Percentiles rank a stretch among this genome's conserved stretches.
phyloP scores from a whole-genome alignment of 352 stramenopile species.

The Blastocystis sp. region DNA sequence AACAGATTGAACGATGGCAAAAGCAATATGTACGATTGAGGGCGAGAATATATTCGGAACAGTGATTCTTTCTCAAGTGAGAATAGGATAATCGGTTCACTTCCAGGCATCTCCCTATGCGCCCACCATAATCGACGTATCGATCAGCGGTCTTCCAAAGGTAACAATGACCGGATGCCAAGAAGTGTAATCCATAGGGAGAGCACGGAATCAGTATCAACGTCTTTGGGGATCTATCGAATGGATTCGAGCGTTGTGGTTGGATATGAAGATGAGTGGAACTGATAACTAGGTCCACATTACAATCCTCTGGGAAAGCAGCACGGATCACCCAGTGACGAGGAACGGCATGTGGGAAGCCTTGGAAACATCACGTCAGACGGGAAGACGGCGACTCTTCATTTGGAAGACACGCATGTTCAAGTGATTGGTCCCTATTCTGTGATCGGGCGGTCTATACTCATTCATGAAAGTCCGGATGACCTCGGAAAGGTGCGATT shows the following conservation, averaged over 20 bases:
- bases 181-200: background rate
- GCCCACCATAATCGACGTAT: constrained; percentile 43
- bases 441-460: constrained; percentile 61
- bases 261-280: background rate
- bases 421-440: constrained; percentile 67
- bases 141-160: constrained; percentile 33
- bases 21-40: constrained; percentile 49
- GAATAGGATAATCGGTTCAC: background rate
- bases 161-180: background rate
- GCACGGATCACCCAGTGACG: constrained; percentile 50
- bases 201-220: constrained; percentile 67
- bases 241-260: constrained; percentile 44
- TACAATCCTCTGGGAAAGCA: constrained; percentile 71
- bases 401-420: constrained; percentile 53
- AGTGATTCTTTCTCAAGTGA: constrained; percentile 52
- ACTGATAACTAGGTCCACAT: constrained; percentile 61
- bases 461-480: constrained; percentile 56
- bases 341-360: constrained; percentile 69
- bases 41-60: constrained; percentile 54
- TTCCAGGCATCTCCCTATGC: constrained; percentile 16
- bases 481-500: constrained; percentile 45
- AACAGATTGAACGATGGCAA: constrained; percentile 15
- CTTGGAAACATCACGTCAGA: constrained; percentile 69
- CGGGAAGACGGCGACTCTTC: constrained; percentile 1
- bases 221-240: constrained; percentile 62